Conservation (phyloP, 2,329 filamentous ascomycete species). For the Ilyonectria sp. region DNA sequence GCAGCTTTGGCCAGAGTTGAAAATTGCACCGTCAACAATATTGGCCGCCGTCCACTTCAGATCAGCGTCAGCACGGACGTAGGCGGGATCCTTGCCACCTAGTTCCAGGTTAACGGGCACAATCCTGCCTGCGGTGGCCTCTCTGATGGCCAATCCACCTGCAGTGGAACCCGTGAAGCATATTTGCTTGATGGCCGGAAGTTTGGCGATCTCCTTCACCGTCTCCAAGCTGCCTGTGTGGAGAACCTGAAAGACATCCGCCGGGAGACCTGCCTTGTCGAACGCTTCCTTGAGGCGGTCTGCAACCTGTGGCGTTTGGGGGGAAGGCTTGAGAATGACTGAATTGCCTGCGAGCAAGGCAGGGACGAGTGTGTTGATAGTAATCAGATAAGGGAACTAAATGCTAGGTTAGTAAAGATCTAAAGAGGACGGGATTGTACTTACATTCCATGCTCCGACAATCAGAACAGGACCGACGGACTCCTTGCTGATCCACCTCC, state of each 20-base stretch:
- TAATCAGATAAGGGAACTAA: constrained; percentile 93
- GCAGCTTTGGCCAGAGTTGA: constrained; percentile 98
- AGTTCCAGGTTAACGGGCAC: constrained; percentile 91
- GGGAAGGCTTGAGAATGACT: constrained; percentile 94
- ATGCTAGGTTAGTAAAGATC: constrained; percentile 7
- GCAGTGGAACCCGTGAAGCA: constrained; percentile 96
- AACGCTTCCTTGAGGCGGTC: constrained; percentile 88
- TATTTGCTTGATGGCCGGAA: constrained; percentile 82
- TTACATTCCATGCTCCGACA: constrained; percentile 96
- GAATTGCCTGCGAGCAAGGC: constrained; percentile 90
- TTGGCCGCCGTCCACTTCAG: constrained; percentile 92
- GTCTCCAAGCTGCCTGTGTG: constrained; percentile 74
- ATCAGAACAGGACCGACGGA: constrained; percentile 92
- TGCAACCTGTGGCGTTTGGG: constrained; percentile 92
- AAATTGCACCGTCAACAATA: constrained; percentile 93
- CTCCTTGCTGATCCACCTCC: constrained; percentile 88
- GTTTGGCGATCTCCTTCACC: constrained; percentile 49
- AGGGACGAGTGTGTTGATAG: constrained; percentile 92
- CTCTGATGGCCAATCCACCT: constrained; percentile 89
- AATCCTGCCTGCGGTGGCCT: constrained; percentile 85
- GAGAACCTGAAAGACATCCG: constrained; percentile 91
- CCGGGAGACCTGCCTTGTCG: constrained; percentile 82
- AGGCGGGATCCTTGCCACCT: constrained; percentile 95
- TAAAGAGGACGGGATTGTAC: constrained; percentile 52
- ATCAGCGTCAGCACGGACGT: constrained; percentile 88